Base-by-base conservation (phyloP, 495 filamentous ascomycete genomes). In the Xylaria curta region DNA sequence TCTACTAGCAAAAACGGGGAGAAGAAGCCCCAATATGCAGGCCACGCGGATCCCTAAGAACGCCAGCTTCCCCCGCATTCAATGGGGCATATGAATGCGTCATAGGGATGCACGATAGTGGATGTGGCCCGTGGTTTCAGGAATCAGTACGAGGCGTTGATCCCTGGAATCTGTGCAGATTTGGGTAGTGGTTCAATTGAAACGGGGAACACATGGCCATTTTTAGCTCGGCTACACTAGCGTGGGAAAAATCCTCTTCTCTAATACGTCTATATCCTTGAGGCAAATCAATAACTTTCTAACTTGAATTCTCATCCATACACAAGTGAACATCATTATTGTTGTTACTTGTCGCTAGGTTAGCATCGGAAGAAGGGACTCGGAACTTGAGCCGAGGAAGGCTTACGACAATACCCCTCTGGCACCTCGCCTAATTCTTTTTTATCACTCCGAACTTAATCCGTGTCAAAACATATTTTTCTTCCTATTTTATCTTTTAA, bases 121-220 rank as follows among this genome's bases (percentile, higher is more conserved):
- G 58, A 38, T 38, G 33, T 12, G 33, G 33, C 10, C 33, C 33
- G 10, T 36, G 33, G 58, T 60, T 60, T 60, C 58, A 60, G 58
- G 31, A n/a, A 60, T 7, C 13, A 36, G 26, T 10, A 13, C 28
- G 15, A 3, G 54, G 12, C 38, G 58, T 21, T 21, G 33, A 60
- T 40, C 58, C 58, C 58, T 38, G 56, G 56, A 21, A 60, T 60
- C 56, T 8, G 6, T 31, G 28, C 54, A 36, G 54, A 38, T 60
- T 60, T 60, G 53, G 53, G 53, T 56, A 56, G 53, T 56, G 26
- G 53, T 31, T 56, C 53, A 56, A 56, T 56, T 24, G 26, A 54
- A 28, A 54, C 24, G 51, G 51, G 9, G 38, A 21, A 5, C 24
- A 56, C 28, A 31, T 60, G 4, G 33, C 33, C 58, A 60, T 60